Percentiles rank a stretch among this genome's conserved stretches.
Conservation (phyloP, 2,329 filamentous ascomycete genomes). For the Fusarium sambucinum region DNA sequence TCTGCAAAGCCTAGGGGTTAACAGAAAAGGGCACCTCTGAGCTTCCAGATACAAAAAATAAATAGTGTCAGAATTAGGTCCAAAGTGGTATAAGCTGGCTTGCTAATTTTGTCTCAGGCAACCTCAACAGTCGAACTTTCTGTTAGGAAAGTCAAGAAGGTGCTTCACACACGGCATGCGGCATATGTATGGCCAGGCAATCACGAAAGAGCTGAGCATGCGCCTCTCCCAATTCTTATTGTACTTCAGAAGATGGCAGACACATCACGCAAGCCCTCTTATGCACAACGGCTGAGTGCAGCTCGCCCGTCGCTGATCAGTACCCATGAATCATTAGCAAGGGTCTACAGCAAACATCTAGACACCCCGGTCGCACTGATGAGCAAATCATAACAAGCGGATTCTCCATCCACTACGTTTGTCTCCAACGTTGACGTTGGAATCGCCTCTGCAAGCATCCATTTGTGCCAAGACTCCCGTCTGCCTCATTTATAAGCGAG, state of each 20-base stretch:
- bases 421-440: constrained; percentile 10
- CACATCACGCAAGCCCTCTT: constrained; percentile 13
- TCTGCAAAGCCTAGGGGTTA: not conserved
- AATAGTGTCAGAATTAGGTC: not conserved
- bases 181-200: not conserved
- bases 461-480: constrained; percentile 8
- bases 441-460: constrained; percentile 20
- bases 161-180: constrained; percentile 1
- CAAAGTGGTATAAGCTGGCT: not conserved
- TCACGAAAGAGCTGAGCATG: constrained; percentile 5
- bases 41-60: not conserved
- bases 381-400: constrained; percentile 15
- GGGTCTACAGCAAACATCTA: constrained; percentile 29
- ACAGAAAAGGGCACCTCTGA: not conserved
- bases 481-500: constrained; percentile 7
- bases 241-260: constrained; percentile 3
- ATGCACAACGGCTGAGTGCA: constrained; percentile 24
- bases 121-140: not conserved
- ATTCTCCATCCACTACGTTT: not conserved
- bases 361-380: constrained; percentile 12
- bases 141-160: not conserved
- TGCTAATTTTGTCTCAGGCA: not conserved
- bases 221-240: not conserved
- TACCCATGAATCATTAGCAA: constrained; percentile 26
- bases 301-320: constrained; percentile 30